phyloP scores from a whole-genome alignment of 768 basidiomycete species.

The Tylopilus sp. region DNA sequence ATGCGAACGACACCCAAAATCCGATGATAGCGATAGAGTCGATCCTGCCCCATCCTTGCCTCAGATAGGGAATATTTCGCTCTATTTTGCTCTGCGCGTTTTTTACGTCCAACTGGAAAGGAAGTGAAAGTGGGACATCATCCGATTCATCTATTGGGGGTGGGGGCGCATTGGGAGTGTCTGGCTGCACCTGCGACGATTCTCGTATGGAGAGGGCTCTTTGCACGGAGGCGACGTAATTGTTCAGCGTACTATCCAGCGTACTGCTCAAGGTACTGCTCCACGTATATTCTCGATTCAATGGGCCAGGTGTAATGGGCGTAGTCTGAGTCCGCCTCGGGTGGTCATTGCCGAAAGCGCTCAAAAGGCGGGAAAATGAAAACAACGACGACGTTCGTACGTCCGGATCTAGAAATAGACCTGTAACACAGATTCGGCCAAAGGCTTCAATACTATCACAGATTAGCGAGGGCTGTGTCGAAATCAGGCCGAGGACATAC shows the following conservation, averaged over 20 bases:
- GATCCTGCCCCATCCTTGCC: slow-evolving; percentile 90
- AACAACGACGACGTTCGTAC: slow-evolving; percentile 51
- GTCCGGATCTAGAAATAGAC: slow-evolving; percentile 84
- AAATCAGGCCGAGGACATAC: slow-evolving; percentile 40
- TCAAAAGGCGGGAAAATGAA: slow-evolving; percentile 33
- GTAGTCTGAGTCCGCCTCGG: too few species aligned
- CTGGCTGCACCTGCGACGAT: slow-evolving; percentile 19
- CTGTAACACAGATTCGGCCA: slow-evolving; percentile 85
- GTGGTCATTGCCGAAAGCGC: slow-evolving; percentile 40
- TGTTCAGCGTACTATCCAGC: too few species aligned
- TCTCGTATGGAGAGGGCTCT: slow-evolving; percentile 49
- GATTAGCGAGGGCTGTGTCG: not conserved
- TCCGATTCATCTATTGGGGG: slow-evolving; percentile 25
- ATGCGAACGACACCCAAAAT: too few species aligned
- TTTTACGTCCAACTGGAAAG: slow-evolving; percentile 56
- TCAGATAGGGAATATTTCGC: slow-evolving; percentile 78
- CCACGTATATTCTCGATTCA: too few species aligned
- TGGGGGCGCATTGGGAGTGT: too few species aligned
- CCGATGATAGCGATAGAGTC: slow-evolving; percentile 64
- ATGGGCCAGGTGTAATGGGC: too few species aligned
- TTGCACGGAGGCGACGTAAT: slow-evolving; percentile 25
- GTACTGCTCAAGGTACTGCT: too few species aligned
- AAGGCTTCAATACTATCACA: slow-evolving; percentile 70
- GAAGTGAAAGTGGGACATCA: slow-evolving; percentile 45
- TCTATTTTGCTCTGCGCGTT: slow-evolving; percentile 53